Base-by-base conservation (phyloP, 805 yeast species). In the Suhomyces vadensis region DNA sequence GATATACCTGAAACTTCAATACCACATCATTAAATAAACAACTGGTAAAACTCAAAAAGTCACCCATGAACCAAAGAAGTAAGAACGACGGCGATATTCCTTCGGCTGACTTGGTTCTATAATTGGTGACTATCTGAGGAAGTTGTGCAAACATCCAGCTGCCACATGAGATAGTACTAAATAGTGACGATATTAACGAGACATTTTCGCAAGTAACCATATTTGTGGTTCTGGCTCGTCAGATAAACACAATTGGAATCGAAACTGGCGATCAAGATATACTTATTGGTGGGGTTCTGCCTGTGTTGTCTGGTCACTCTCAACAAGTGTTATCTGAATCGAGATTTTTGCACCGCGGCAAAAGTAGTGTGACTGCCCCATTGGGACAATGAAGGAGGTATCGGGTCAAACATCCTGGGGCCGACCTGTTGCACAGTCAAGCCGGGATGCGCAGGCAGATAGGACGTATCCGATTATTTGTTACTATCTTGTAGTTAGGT, bases 91-190 rank as follows among this genome's bases (percentile, higher is more conserved):
- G 70, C 9, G 87, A 80, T 17, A 85, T 69, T 2, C 91, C 91
- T 14, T 79, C 87, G 4, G 86, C 86, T 1, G 86, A 77, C 49
- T 81, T 76, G 53, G 70, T 70, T 10, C 65, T 61, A 58, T 81
- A 81, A 57, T 84, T 85, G 53, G 75, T 70, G 45, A 74, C 62
- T 9, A 84, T 82, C 56, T 85, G 92, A 1, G 91, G 91, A 13
- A 81, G 56, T 60, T 84, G 91, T 2, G 91, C 91, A 59, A 83
- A 81, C 26, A 83, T 67, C 91, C 92, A 85, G 46, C 82, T 73
- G 5, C 65, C 61, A 29, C 81, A 64, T 3, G 85, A 80, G 5
- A 54, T 25, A 5, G 56, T 45, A 44, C 57, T 49, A 41, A 58
- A 56, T 31, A 51, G 17, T 6, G 45, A 39, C 7, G 63, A 53